These are phyloP conservation scores for Fusarium concolor DNA, from an alignment of 2,329 filamentous ascomycete genomes.

Conservation along the genomic window DNA sequence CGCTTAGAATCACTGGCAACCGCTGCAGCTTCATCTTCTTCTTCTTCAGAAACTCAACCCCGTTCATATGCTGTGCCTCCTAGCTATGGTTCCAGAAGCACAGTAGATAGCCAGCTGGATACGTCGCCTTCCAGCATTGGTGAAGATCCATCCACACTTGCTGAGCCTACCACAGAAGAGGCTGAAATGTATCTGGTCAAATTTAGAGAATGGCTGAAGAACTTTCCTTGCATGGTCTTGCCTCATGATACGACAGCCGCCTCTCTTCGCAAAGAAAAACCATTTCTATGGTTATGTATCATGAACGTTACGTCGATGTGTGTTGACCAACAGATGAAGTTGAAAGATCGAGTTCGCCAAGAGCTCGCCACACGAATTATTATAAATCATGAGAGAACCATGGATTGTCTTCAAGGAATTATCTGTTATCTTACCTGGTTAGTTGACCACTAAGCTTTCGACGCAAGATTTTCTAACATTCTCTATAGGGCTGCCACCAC, in stretches of 20 bases:
- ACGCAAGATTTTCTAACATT: constrained; percentile 6
- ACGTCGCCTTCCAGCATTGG: constrained; percentile 19
- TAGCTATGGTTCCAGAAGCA: constrained; percentile 15
- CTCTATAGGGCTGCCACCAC: constrained; percentile 53
- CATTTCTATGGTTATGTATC: constrained; percentile 64
- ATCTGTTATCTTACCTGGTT: constrained; percentile 61
- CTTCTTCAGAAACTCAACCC: constrained; percentile 29
- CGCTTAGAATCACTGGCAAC: constrained; percentile 53
- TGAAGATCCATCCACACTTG: constrained; percentile 36
- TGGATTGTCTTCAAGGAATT: constrained; percentile 65
- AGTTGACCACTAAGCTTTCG: constrained; percentile 16
- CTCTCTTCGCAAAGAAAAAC: constrained; percentile 54
- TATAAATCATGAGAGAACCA: constrained; percentile 59
- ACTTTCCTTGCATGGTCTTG: constrained; percentile 60
- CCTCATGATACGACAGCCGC: constrained; percentile 52
- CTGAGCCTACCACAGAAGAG: constrained; percentile 51
- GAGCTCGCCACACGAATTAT: constrained; percentile 60
- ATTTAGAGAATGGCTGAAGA: constrained; percentile 57
- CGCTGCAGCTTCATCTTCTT: constrained; percentile 51
- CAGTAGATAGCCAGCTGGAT: constrained; percentile 5
- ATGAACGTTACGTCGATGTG: constrained; percentile 59
- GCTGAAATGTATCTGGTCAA: constrained; percentile 55
- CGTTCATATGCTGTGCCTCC: constrained; percentile 18
- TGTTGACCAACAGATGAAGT: constrained; percentile 52
- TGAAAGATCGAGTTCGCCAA: constrained; percentile 57